Evolutionary conservation across 192 early-diverging fungal species (phyloP), one percentile per base, ranked within the genome.

Genomic region (Glomus cerebriforme): DNA sequence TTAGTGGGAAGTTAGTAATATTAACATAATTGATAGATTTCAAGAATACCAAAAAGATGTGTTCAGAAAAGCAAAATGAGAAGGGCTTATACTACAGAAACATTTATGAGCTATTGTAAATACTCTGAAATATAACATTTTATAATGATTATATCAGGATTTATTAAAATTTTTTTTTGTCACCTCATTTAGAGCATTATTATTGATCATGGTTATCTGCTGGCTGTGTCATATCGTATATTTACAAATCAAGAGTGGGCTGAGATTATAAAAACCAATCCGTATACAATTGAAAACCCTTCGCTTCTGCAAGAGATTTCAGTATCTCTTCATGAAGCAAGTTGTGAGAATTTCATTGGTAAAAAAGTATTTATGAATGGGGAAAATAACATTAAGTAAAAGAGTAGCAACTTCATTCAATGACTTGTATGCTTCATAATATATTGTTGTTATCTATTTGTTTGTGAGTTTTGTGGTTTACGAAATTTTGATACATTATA

Each of bases 191-290:
- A 80, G 79, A 64, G 79, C 59, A 19, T 74, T 80, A 67, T 74
- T 71, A 29, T 80, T 71, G 10, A 80, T 80, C 54, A 80, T 80
- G 13, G 71, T 80, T 29, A 19, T 80, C 35, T 65, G 58, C 32
- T 79, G 59, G 68, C 70, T 70, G 10, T 79, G 79, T 64, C 70
- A 47, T 79, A 79, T 27, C 71, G 27, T 45, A 65, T 73, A 22
- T 80, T 80, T 65, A 80, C 79, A 35, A 80, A 74, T 62, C 54
- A 39, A 80, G 79, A 80, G 29, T 80, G 79, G 71, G 27, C 15
- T 43, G 68, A 72, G 34, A 80, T 80, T 54, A 80, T 31, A 63
- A 63, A 60, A 74, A 45, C 60, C 24, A 80, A 80, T 74, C 71
- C 79, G 8, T 80, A 80, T 34, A 74, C 31, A 7, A 35, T 80